Evolutionary conservation across 2,329 filamentous ascomycete species (phyloP), one percentile per base, ranked within the genome.

Genomic region (Scedosporium minutisporum): DNA sequence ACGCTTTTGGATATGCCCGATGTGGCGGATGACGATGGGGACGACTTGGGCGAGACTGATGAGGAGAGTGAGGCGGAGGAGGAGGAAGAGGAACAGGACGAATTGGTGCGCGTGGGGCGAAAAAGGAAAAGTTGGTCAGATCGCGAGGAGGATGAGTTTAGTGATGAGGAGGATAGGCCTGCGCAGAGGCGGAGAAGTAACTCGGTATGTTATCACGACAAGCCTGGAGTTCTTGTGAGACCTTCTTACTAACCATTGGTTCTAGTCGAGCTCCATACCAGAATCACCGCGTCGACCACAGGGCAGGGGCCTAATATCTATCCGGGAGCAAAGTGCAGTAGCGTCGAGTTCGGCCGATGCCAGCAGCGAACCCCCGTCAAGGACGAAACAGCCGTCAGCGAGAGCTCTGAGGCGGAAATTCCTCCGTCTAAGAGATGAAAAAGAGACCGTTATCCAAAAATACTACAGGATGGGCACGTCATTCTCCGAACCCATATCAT

Each of bases 401-500:
- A 85, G 86, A 65, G 82, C 84, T 6, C 79, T 97, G 61, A 84
- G 91, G 65, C 84, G 86, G 66, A 87, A 88, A 57, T 80, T 97
- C 3, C 74, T 96, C 44, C 86, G 86, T 64, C 79, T 97, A 68
- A 87, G 90, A 62, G 81, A 85, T 65, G 88, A 93, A 68, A 87
- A 97, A 67, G 90, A 96, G 73, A 74, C 77, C 0, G 80, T 93
- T 0, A 78, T 97, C 44, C 85, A 89, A 59, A 82, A 85, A 65
- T 97, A 99, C 75, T 97, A 97, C 76, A 83, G 86, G 29, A 82
- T 91, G 33, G 95, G 95, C 48, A 88, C 90, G 2, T 96, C 92
- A 1, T 97, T 96, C 71, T 93, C 93, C 0, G 95, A 99, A 72
- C 95, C 95, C 0, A 90, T 97, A 62, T 95, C 93, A 0, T 96